These are phyloP conservation scores for Acidomyces sp. DNA, from an alignment of 495 filamentous ascomycete species.

Conservation along the genomic window DNA sequence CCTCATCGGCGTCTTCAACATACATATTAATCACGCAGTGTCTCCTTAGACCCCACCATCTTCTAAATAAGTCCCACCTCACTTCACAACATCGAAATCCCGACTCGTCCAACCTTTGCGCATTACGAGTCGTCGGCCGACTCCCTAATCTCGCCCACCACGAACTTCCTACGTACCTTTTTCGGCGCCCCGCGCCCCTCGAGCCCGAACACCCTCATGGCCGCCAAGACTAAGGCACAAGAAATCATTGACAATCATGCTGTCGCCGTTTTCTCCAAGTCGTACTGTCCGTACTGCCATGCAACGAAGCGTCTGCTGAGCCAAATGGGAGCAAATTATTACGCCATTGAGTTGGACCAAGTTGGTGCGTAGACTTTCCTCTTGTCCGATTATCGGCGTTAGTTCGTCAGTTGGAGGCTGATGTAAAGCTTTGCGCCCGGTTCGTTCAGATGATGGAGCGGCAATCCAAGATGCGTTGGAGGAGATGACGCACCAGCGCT, in stretches of 20 bases:
- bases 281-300: slow-evolving; percentile 89
- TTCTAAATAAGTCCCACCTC: too few species aligned
- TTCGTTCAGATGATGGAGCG: slow-evolving; percentile 51
- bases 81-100: too few species aligned
- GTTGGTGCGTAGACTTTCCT: slow-evolving; percentile 45
- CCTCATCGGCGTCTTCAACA: too few species aligned
- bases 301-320: slow-evolving; percentile 63
- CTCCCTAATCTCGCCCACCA: slow-evolving; percentile 20
- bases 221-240: slow-evolving; percentile 77
- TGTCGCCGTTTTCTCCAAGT: slow-evolving; percentile 93
- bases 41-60: too few species aligned
- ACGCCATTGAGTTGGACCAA: slow-evolving; percentile 70
- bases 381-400: too few species aligned
- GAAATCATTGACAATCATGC: slow-evolving; percentile 79
- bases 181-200: slow-evolving; percentile 44
- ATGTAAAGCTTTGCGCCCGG: too few species aligned
- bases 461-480: slow-evolving; percentile 73
- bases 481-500: slow-evolving; percentile 68
- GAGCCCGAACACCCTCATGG: slow-evolving; percentile 58
- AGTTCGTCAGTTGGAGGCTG: too few species aligned
- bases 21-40: too few species aligned
- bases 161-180: slow-evolving; percentile 38
- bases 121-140: too few species aligned
- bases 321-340: slow-evolving; percentile 57
- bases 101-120: too few species aligned